Evolutionary conservation across 345 rosid species (phyloP).

Genomic region (Excoecaria cochinchinensis): DNA sequence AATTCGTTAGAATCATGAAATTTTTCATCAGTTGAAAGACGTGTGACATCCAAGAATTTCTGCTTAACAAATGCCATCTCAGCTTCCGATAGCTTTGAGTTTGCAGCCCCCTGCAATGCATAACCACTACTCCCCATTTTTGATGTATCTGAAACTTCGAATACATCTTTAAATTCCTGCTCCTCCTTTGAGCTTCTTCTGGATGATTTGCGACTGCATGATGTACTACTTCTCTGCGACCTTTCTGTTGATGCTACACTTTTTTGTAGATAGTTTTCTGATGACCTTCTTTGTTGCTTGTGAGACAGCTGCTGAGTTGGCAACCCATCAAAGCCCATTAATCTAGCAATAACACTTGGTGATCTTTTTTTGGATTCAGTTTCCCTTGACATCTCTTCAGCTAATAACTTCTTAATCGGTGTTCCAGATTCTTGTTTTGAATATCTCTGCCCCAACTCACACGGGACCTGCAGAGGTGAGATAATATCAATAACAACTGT

Average conservation of each 20-base stretch:
- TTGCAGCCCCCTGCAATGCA: conserved; percentile 32
- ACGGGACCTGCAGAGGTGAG: conserved; percentile 43
- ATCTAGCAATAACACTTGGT: conserved; percentile 78
- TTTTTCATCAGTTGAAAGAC: conserved; percentile 67
- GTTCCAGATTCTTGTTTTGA: conserved; percentile 42
- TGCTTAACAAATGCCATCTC: conserved; percentile 71
- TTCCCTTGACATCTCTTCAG: conserved; percentile 81
- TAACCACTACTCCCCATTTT: conserved; percentile 43
- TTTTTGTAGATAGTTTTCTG: conserved; percentile 34
- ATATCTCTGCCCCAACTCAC: conserved; percentile 42
- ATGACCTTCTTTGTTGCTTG: conserved; percentile 42
- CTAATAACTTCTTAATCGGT: conserved; percentile 70
- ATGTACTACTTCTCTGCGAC: conserved; percentile 39
- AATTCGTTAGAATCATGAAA: conserved; percentile 77
- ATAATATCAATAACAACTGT: conserved; percentile 7
- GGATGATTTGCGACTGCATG: conserved; percentile 49
- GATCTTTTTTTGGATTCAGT: conserved; percentile 65
- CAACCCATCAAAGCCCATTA: conserved; percentile 94
- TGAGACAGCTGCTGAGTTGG: conserved; percentile 55
- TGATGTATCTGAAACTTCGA: conserved; percentile 73
- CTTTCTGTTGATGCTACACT: conserved; percentile 23
- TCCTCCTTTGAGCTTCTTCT: conserved; percentile 69
- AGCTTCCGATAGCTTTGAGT: conserved; percentile 48
- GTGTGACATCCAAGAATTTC: conserved; percentile 76
- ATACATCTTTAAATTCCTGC: conserved; percentile 93